Evolutionary conservation across 164 flowering plant species (phyloP).

Genomic region (Macadamia tetraphylla): DNA sequence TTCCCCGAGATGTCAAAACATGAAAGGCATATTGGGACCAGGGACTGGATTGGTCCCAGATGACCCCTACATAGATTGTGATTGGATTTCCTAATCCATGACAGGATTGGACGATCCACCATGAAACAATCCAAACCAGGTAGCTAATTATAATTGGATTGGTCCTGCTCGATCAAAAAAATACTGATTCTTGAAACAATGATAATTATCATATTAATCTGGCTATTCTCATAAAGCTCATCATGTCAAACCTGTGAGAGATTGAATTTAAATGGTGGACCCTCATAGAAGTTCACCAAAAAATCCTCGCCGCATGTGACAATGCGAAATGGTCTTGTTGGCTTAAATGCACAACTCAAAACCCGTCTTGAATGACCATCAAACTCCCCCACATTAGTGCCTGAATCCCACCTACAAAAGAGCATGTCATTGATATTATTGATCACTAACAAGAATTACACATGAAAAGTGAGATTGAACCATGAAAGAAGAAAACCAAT

Average conservation of each 20-base stretch:
- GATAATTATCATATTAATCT: too few relatives aligned
- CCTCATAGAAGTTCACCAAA: slow-evolving; percentile 92
- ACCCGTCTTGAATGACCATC: slow-evolving; percentile 98
- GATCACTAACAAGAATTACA: neutral
- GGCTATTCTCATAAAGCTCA: neutral
- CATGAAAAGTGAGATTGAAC: neutral
- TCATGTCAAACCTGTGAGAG: slow-evolving; percentile 59
- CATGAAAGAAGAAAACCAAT: too few relatives aligned
- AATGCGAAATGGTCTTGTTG: slow-evolving; percentile 92
- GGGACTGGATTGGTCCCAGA: too few relatives aligned
- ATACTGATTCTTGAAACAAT: too few relatives aligned
- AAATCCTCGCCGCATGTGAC: slow-evolving; percentile 97
- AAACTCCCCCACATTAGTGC: slow-evolving; percentile 89
- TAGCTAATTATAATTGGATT: too few relatives aligned
- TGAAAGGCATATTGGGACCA: too few relatives aligned
- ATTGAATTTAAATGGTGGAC: slow-evolving; percentile 99
- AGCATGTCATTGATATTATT: slow-evolving; percentile 6
- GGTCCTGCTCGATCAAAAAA: too few relatives aligned
- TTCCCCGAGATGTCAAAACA: too few relatives aligned
- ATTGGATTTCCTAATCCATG: too few relatives aligned
- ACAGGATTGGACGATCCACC: too few relatives aligned
- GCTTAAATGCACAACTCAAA: slow-evolving; percentile 90
- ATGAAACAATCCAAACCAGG: too few relatives aligned
- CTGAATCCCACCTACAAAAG: slow-evolving; percentile 92
- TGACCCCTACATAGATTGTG: too few relatives aligned